These are phyloP conservation scores for Clonostachys byssicola DNA, from an alignment of 2,329 filamentous ascomycete species.

Conservation along the genomic window DNA sequence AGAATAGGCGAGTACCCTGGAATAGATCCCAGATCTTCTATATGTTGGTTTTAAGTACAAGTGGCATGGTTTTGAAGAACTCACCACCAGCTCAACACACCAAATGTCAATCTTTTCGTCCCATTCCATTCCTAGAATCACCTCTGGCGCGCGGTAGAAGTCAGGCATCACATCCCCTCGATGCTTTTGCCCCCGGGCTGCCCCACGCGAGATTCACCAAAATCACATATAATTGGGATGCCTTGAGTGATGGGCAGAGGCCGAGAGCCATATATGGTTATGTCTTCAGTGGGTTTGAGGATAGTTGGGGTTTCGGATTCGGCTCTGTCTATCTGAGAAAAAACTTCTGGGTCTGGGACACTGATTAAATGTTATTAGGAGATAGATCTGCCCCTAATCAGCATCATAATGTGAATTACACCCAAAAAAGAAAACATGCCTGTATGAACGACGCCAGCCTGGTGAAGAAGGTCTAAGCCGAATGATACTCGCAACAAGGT, in stretches of 20 bases:
- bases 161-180: slow-evolving; percentile 23
- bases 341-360: slow-evolving; percentile 4
- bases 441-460: slow-evolving; percentile 3
- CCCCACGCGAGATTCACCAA: slow-evolving; percentile 18
- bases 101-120: slow-evolving; percentile 25
- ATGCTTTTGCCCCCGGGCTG: slow-evolving; percentile 8
- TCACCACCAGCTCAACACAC: slow-evolving; percentile 22
- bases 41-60: not conserved
- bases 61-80: slow-evolving; percentile 2
- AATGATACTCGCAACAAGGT: slow-evolving; percentile 8
- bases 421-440: slow-evolving; percentile 1
- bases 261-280: slow-evolving; percentile 17
- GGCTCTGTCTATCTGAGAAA: slow-evolving; percentile 6
- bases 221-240: slow-evolving; percentile 17
- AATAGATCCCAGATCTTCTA: slow-evolving; percentile 22
- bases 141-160: slow-evolving; percentile 24
- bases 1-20: slow-evolving; percentile 20
- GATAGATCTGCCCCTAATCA: slow-evolving; percentile 10
- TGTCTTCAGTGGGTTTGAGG: slow-evolving; percentile 16
- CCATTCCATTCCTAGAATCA: slow-evolving; percentile 25
- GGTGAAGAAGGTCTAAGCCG: slow-evolving; percentile 3
- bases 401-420: too few relatives aligned
- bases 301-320: slow-evolving; percentile 9
- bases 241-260: slow-evolving; percentile 12
- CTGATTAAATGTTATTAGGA: slow-evolving; percentile 18